Evolutionary conservation across 805 yeast genomes (phyloP).

Genomic region (Zygotorulaspora chibaensis): DNA sequence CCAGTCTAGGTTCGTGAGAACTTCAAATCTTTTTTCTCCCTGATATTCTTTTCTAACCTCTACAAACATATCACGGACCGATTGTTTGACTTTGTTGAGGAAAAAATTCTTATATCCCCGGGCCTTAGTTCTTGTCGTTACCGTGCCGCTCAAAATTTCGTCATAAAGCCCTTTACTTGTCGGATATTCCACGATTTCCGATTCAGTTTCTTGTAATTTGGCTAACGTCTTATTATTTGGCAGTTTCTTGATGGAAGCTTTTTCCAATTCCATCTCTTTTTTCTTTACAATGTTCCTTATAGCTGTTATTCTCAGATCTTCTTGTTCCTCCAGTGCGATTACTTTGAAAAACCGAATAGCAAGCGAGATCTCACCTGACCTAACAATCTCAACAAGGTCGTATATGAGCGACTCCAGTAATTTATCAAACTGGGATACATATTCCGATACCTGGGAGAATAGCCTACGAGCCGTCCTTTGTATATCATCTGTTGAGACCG

Average conservation of each 20-base stretch:
- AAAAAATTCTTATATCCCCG: conserved; percentile 64
- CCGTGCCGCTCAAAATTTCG: conserved; percentile 41
- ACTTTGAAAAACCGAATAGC: conserved; percentile 71
- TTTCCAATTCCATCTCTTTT: conserved; percentile 30
- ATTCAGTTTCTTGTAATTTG: conserved; percentile 16
- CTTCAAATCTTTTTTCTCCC: conserved; percentile 46
- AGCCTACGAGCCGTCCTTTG: conserved; percentile 55
- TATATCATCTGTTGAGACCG: conserved; percentile 55
- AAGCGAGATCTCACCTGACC: conserved; percentile 61
- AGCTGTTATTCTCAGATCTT: conserved; percentile 56
- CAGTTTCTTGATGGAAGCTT: conserved; percentile 26
- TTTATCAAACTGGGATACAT: conserved; percentile 57
- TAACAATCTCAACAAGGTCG: conserved; percentile 66
- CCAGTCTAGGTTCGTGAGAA: conserved; percentile 75
- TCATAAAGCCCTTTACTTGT: conserved; percentile 33
- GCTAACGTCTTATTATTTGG: conserved; percentile 21
- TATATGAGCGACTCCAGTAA: conserved; percentile 62
- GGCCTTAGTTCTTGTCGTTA: conserved; percentile 41
- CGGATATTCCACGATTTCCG: conserved; percentile 25
- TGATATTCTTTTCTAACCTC: conserved; percentile 50
- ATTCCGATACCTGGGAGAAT: conserved; percentile 28
- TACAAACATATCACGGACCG: conserved; percentile 63
- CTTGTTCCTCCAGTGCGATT: conserved; percentile 72
- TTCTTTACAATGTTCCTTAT: conserved; percentile 33
- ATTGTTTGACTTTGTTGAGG: conserved; percentile 50